These are phyloP conservation scores for Arabidopsis thaliana DNA, from an alignment of 345 rosid species.

Conservation along the genomic window TAIR10.1 NC_003075.7:17491501-17492000, in stretches of 20 bases:
- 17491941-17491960: slow-evolving; percentile 3
- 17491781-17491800: slow-evolving; percentile 12
- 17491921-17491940: slow-evolving; percentile 12
- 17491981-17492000: slow-evolving; percentile 11
- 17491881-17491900: slow-evolving; percentile 14
- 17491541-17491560: slow-evolving; percentile 81
- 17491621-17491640: slow-evolving; percentile 8
- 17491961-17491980: slow-evolving; percentile 23
- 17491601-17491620: slow-evolving; percentile 19
- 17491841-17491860: slow-evolving; percentile 15
- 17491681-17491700: slow-evolving; percentile 8
- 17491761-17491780: slow-evolving; percentile 62
- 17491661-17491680: background rate
- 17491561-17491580: slow-evolving; percentile 78
- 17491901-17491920: slow-evolving; percentile 8
- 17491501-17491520: background rate
- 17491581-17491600: slow-evolving; percentile 41
- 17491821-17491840: background rate
- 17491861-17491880: slow-evolving; percentile 26
- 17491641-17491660: slow-evolving; percentile 1
- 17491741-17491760: slow-evolving; percentile 82
- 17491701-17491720: slow-evolving; percentile 19
- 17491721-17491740: slow-evolving; percentile 62
- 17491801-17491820: slow-evolving; percentile 21
- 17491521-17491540: slow-evolving; percentile 53